Evolutionary conservation across 2,329 filamentous ascomycete species (phyloP), one percentile per base, ranked within the genome.

Genomic region (Chaetomiaceae sp.): DNA sequence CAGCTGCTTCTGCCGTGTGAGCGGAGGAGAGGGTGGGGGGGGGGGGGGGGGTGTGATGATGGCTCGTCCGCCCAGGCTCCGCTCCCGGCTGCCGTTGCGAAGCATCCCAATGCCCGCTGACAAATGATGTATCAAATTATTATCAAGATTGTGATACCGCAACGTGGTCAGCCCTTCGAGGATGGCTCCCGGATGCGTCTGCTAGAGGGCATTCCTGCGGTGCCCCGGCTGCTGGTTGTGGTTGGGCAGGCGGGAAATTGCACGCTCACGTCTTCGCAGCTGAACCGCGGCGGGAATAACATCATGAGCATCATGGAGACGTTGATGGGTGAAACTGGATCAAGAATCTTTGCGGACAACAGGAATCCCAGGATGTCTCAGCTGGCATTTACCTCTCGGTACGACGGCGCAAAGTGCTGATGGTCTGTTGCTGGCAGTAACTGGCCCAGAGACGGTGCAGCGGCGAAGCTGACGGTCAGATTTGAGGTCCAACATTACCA

Each of bases 231-330:
- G 22, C 22, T 9, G 22, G 3, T 18, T 43, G 36, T 42, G 40
- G 45, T 48, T 48, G 45, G 35, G 20, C 10, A 20, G 12, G 17
- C 2, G 20, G 39, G 45, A 43, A 43, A 43, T 48, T 48, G 40
- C 20, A 6, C 9, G 17, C 7, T 10, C 14, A 32, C 35, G 18
- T 18, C 45, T 39, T 43, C 35, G n/a, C 29, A 43, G 45, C 40
- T 48, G 40, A 48, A 42, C 18, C 14, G 43, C 10, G 14, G 3
- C 12, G 8, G 22, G 22, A 24, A 24, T 24, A 15, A 32, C 14
- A n/a, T 32, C 4, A n/a, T n/a, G 12, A 32, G 12, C 5, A 32
- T 6, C 34, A 11, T 36, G 34, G 15, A 36, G 15, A 11, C 15
- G 11, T 5, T 18, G 19, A 4, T 14, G 9, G 12, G 19, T 37